Conservation (phyloP, 805 yeast genomes). For the Blastobotrys chiropterorum region DNA sequence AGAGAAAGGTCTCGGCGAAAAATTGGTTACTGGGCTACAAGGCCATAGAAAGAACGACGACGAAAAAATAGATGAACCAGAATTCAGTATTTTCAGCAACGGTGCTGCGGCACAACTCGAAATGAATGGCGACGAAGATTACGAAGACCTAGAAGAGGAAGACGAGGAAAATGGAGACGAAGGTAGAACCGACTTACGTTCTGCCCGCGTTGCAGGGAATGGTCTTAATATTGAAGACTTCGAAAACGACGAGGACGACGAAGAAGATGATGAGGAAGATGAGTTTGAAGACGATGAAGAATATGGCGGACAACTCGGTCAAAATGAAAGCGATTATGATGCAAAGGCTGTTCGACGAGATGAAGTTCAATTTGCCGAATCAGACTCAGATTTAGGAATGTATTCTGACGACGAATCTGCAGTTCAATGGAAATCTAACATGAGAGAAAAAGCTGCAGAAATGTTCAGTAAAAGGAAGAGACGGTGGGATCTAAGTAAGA, state of each 20-base stretch:
- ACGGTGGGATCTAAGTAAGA: constrained; percentile 74
- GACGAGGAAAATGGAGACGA: constrained; percentile 38
- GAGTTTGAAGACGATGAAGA: constrained; percentile 17
- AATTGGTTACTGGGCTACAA: constrained; percentile 76
- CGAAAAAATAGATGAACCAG: constrained; percentile 47
- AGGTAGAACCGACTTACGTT: constrained; percentile 64
- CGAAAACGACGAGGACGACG: constrained; percentile 30
- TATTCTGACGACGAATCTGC: constrained; percentile 29
- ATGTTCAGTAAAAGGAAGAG: constrained; percentile 45
- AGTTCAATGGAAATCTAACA: constrained; percentile 28
- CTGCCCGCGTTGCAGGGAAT: constrained; percentile 36
- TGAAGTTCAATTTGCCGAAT: constrained; percentile 37
- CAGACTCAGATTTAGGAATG: constrained; percentile 38
- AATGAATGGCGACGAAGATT: constrained; percentile 38
- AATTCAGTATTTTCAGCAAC: constrained; percentile 66
- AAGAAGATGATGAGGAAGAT: constrained; percentile 43
- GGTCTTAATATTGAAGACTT: constrained; percentile 42
- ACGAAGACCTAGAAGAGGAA: constrained; percentile 37
- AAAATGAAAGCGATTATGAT: constrained; percentile 43
- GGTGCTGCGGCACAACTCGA: constrained; percentile 45
- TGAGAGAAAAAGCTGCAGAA: constrained; percentile 50
- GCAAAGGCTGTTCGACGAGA: constrained; percentile 14
- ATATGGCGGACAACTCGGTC: constrained; percentile 32
- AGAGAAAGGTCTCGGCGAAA: constrained; percentile 80
- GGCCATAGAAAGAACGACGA: constrained; percentile 55